These are phyloP conservation scores for Myxozyma mucilagina DNA, from an alignment of 805 yeast genomes.

Conservation along the genomic window DNA sequence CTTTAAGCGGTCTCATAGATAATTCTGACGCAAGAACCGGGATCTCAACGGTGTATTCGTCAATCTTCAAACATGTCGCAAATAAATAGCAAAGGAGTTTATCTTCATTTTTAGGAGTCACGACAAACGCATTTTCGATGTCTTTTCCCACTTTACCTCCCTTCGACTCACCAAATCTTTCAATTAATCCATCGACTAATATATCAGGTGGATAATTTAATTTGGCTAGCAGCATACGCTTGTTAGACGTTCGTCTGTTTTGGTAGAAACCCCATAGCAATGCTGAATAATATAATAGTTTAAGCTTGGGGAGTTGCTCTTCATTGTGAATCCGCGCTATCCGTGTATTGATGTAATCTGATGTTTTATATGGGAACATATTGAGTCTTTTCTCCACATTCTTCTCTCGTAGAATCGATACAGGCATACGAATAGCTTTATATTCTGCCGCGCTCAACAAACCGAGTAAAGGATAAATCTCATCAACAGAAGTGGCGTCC, in stretches of 20 bases:
- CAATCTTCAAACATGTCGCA: conserved; percentile 70
- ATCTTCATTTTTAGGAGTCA: conserved; percentile 89
- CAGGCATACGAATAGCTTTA: conserved; percentile 56
- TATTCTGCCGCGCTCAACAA: conserved; percentile 71
- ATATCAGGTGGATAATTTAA: conserved; percentile 71
- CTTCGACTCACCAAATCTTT: conserved; percentile 66
- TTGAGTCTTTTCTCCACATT: conserved; percentile 18
- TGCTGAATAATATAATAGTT: conserved; percentile 76
- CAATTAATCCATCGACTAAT: conserved; percentile 68
- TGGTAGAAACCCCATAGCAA: conserved; percentile 76
- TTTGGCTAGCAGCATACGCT: conserved; percentile 53
- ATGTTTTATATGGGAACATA: conserved; percentile 26
- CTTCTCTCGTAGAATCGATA: conserved; percentile 51
- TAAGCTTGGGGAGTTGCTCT: conserved; percentile 58
- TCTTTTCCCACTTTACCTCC: conserved; percentile 46
- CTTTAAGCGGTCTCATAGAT: conserved; percentile 58
- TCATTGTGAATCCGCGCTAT: conserved; percentile 46
- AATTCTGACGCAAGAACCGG: conserved; percentile 84
- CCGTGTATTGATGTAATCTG: conserved; percentile 28
- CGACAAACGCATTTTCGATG: conserved; percentile 48
- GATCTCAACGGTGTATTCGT: conserved; percentile 70
- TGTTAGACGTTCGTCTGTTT: conserved; percentile 64
- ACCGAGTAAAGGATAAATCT: conserved; percentile 67
- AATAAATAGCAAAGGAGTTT: conserved; percentile 78
- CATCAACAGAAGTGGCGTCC: conserved; percentile 80